phyloP scores from a whole-genome alignment of 495 filamentous ascomycete genomes.

The Neurospora sp. region DNA sequence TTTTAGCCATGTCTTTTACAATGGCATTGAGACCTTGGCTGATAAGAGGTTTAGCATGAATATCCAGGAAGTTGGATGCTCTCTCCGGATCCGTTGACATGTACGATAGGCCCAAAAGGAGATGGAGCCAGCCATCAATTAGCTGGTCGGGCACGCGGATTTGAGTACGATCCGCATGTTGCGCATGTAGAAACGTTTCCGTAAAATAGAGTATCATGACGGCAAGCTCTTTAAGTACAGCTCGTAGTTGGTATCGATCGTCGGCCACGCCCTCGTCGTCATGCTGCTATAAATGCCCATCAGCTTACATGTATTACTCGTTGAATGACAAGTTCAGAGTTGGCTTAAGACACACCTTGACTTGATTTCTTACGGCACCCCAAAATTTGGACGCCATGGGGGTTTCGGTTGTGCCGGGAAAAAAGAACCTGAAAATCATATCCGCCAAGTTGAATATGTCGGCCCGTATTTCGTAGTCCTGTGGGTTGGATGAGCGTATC shows the following conservation, averaged over 20 bases:
- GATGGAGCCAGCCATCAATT: slow-evolving; percentile 22
- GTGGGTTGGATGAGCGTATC: not conserved
- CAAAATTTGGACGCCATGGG: slow-evolving; percentile 25
- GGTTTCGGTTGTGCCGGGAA: slow-evolving; percentile 11
- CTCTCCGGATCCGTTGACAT: not conserved
- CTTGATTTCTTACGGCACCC: slow-evolving; percentile 19
- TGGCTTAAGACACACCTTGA: slow-evolving; percentile 10
- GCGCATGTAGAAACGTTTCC: slow-evolving; percentile 13
- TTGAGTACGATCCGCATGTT: slow-evolving; percentile 2
- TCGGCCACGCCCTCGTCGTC: not conserved
- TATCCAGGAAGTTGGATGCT: not conserved
- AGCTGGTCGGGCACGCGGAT: slow-evolving; percentile 20
- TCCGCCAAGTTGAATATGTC: slow-evolving; percentile 24
- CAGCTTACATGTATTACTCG: not conserved
- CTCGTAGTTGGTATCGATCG: not conserved
- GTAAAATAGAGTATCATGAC: slow-evolving; percentile 15
- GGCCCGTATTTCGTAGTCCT: slow-evolving; percentile 15
- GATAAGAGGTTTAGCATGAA: not conserved
- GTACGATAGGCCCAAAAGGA: slow-evolving; percentile 20
- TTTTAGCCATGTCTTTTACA: slow-evolving; percentile 17
- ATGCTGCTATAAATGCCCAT: not conserved
- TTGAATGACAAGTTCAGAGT: not conserved
- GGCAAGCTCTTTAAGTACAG: slow-evolving; percentile 3
- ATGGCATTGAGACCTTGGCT: not conserved
- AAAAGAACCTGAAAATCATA: slow-evolving; percentile 25